phyloP scores from a whole-genome alignment of 2,329 filamentous ascomycete genomes.

The Fusarium albosuccineum region DNA sequence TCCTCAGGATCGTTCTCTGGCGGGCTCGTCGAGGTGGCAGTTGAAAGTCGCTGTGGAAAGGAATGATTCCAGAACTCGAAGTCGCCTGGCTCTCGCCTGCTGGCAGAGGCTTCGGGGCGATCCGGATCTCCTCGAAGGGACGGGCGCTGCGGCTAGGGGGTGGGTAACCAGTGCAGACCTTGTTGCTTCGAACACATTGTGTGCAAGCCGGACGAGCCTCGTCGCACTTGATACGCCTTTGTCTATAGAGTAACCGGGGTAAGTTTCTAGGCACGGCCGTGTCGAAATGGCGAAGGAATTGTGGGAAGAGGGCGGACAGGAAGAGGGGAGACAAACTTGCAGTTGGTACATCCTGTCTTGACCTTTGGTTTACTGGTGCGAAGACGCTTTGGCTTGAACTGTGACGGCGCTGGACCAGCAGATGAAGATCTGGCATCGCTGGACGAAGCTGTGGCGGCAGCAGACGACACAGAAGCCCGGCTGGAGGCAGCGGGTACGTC shows the following conservation, averaged over 20 bases:
- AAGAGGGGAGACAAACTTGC: slow-evolving; percentile 68
- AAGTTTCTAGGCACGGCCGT: slow-evolving; percentile 35
- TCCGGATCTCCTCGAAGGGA: slow-evolving; percentile 61
- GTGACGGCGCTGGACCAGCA: slow-evolving; percentile 8
- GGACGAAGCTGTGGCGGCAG: slow-evolving; percentile 17
- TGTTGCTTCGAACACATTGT: slow-evolving; percentile 71
- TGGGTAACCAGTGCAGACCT: slow-evolving; percentile 72
- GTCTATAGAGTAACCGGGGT: slow-evolving; percentile 54
- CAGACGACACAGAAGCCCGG: slow-evolving; percentile 18
- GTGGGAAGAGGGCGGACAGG: slow-evolving; percentile 1
- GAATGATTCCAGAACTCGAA: slow-evolving; percentile 20
- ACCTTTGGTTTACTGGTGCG: slow-evolving; percentile 72
- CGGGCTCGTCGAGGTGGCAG: slow-evolving; percentile 51
- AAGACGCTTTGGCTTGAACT: slow-evolving; percentile 55
- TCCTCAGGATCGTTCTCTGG: slow-evolving; percentile 37
- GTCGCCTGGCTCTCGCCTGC: slow-evolving; percentile 39
- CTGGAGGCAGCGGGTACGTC: slow-evolving; percentile 10
- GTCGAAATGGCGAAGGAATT: slow-evolving; percentile 20
- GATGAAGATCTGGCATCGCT: slow-evolving; percentile 12
- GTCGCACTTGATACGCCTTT: slow-evolving; percentile 75
- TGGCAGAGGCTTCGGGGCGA: slow-evolving; percentile 61
- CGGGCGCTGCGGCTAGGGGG: slow-evolving; percentile 64
- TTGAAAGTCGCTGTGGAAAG: slow-evolving; percentile 43
- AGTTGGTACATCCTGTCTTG: slow-evolving; percentile 75
- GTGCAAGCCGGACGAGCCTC: slow-evolving; percentile 71